Evolutionary conservation across 139 green algal species (phyloP).

Genomic region (Volvox africanus): DNA sequence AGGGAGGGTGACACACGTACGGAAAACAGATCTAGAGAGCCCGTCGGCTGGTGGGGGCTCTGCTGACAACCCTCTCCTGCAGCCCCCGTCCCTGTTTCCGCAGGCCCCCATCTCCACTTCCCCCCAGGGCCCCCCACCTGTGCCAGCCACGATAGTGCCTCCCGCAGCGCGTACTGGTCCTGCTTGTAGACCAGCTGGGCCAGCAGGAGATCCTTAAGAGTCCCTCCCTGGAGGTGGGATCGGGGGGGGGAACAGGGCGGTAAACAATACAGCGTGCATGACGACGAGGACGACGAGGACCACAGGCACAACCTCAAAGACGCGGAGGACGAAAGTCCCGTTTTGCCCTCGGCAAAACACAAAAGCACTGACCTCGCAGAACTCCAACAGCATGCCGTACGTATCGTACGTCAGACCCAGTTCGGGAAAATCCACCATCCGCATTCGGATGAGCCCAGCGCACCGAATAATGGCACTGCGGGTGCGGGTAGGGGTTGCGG

Average conservation of each 20-base stretch:
- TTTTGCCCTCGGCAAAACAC: too few relatives aligned
- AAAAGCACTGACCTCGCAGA: slow-evolving; percentile 10
- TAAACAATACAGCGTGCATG: too few relatives aligned
- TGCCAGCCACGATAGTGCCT: slow-evolving; percentile 37
- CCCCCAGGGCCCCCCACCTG: slow-evolving; percentile 8
- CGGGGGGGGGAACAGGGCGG: too few relatives aligned
- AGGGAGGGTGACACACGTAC: too few relatives aligned
- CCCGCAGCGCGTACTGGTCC: slow-evolving; percentile 17
- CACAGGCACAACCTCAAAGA: too few relatives aligned
- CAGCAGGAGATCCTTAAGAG: slow-evolving; percentile 43
- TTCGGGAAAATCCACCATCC: neutral
- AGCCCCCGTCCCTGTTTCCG: too few relatives aligned
- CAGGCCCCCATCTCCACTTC: neutral
- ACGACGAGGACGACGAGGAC: too few relatives aligned
- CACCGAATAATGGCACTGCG: slow-evolving; percentile 37
- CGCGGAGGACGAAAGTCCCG: too few relatives aligned
- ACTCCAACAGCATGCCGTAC: slow-evolving; percentile 47
- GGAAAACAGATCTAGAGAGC: too few relatives aligned
- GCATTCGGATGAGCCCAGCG: slow-evolving; percentile 1
- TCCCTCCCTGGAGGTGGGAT: slow-evolving; percentile 34
- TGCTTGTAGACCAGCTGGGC: neutral
- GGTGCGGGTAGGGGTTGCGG: too few relatives aligned
- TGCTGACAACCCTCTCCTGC: too few relatives aligned
- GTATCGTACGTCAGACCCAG: slow-evolving; percentile 35
- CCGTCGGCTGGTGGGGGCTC: too few relatives aligned